A percentile compares a stretch with the other conserved stretches of the same genome.
phyloP scores from a whole-genome alignment of 1,284 basidiomycete species.

The Microbotryum scabiosae region DNA sequence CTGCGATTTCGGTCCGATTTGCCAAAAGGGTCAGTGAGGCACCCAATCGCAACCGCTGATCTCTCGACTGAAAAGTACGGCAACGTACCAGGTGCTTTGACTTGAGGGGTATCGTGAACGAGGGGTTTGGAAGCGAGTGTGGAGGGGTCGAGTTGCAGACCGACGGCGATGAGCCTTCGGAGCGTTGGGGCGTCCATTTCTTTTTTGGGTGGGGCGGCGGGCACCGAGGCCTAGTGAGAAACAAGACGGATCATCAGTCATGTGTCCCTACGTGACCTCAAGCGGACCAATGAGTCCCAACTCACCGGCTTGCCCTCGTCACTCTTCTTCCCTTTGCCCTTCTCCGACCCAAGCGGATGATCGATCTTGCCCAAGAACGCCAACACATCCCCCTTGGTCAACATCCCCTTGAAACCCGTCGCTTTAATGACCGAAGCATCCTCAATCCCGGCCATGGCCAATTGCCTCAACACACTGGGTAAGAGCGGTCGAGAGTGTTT shows the following conservation, averaged over 20 bases:
- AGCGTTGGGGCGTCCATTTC: slow-evolving; percentile 21
- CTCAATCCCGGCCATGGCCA: slow-evolving; percentile 34
- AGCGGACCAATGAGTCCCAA: background rate
- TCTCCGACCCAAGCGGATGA: slow-evolving; percentile 26
- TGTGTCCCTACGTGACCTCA: background rate
- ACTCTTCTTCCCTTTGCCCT: slow-evolving; percentile 15
- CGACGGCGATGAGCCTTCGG: slow-evolving; percentile 19
- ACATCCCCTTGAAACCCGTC: slow-evolving; percentile 41
- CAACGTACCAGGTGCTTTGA: background rate
- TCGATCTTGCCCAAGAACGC: slow-evolving; percentile 38
- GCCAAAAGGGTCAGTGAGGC: background rate
- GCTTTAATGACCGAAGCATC: slow-evolving; percentile 41
- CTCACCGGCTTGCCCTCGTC: slow-evolving; percentile 5
- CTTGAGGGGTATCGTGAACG: background rate
- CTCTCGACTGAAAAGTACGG: background rate
- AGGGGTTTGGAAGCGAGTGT: background rate
- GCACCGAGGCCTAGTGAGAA: too few species aligned
- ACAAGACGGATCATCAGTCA: background rate
- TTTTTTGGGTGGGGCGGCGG: background rate
- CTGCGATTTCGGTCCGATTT: background rate
- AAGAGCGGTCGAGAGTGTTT: slow-evolving; percentile 31
- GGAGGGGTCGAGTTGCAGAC: slow-evolving; percentile 2
- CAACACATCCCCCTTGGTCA: slow-evolving; percentile 45
- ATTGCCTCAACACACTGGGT: slow-evolving; percentile 40
- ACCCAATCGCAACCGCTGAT: background rate